Base-by-base conservation (phyloP, 495 filamentous ascomycete species). In the Emericellopsis terricola region DNA sequence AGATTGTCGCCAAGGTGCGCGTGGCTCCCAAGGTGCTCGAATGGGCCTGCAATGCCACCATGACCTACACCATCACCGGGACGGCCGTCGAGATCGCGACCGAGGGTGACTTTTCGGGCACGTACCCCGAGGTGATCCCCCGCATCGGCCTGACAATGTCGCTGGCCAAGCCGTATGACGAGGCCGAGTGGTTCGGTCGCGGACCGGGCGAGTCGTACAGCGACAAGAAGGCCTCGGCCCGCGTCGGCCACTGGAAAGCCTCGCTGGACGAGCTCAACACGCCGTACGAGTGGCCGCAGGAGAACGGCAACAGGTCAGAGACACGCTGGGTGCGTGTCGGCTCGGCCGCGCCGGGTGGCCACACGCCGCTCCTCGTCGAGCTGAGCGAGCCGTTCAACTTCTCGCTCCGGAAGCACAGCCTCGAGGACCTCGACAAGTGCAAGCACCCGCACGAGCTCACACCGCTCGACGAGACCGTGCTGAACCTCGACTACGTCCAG, bases 231-330 rank as follows among this genome's bases (percentile, higher is more conserved):
- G 42, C 54, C 2, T 60, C 71, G 13, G 71, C 75, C 41, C 47
- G 46, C 14, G 36, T 77, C 3, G 71, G 71, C 5, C 51, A 59
- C 3, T 76, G 65, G 54, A 51, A 56, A 7, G 28, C 14, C 30
- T 18, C 41, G 1, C 42, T 56, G 7, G 59, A 63, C 17, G 52
- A 63, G 2, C 46, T 78, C 15, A 66, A 61, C 29, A 57, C 60
- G 3, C 49, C 60, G 8, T 81, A 78, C 44, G 76, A 81, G 37
- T 69, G 69, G 30, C 76, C 76, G 8, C 76, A 81, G 45, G 76
- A 80, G 26, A 59, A 49, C 18, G 71, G 71, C 0, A 76, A 78
- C 40, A 45, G 73, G n/a, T 68, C 64, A 4, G 75, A 78, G 36
- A 65, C 64, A 3, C 44, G 65, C 14, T 78, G 72, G 67, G 54